These are phyloP conservation scores for Phytophthora gonapodyides DNA, from an alignment of 352 stramenopile species.

Conservation along the genomic window DNA sequence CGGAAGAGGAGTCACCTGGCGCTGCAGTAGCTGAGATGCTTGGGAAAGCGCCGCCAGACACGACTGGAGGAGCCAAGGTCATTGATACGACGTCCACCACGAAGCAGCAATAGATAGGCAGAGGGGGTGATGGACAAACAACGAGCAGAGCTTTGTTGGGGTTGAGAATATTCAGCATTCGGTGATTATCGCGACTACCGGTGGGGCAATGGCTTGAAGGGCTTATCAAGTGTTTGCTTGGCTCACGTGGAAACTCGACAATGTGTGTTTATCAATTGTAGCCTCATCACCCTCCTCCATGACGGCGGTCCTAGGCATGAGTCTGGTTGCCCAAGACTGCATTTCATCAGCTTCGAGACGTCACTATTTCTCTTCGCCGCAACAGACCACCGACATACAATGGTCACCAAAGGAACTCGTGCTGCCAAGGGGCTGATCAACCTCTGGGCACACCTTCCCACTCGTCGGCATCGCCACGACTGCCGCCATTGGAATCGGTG, in stretches of 20 bases:
- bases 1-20: constrained; percentile 22
- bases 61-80: constrained; percentile 6
- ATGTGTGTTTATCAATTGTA: too few relatives aligned
- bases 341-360: constrained; percentile 1
- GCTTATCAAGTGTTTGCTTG: too few relatives aligned
- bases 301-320: too few relatives aligned
- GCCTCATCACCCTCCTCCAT: too few relatives aligned
- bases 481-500: constrained; percentile 7
- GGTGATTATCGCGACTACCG: too few relatives aligned
- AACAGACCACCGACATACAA: constrained; percentile 1
- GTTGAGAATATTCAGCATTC: too few relatives aligned
- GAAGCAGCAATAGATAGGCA: constrained; percentile 18
- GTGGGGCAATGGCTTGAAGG: too few relatives aligned
- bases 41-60: constrained; percentile 16
- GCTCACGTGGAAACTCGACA: too few relatives aligned
- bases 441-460: constrained; percentile 46
- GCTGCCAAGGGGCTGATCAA: constrained; percentile 38
- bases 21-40: constrained; percentile 24
- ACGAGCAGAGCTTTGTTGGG: constrained; percentile 2
- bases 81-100: constrained; percentile 2
- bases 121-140: too few relatives aligned
- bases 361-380: not conserved
- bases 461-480: constrained; percentile 5
- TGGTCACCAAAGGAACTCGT: constrained; percentile 23
- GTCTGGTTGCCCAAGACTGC: not conserved